Base-by-base conservation (phyloP, 2,329 filamentous ascomycete species). In the Calonectria honghensis region DNA sequence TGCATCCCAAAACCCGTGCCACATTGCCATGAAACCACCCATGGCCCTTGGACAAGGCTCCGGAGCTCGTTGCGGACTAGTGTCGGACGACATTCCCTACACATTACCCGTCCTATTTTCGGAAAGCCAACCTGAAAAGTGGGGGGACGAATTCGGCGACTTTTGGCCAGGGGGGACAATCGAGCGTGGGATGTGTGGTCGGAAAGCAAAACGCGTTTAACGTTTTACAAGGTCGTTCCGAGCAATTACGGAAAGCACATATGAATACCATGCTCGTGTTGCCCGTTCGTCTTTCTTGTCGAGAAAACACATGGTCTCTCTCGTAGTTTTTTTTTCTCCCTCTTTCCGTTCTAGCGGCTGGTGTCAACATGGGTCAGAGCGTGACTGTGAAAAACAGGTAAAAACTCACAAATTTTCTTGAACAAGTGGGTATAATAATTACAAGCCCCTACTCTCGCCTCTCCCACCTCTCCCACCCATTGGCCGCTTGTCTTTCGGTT, bases 1-100 rank as follows among this genome's bases (percentile, higher is more conserved):
- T 61, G n/a, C 32, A 9, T 63, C 20, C 35, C 57, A 63, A 27
- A 63, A 63, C 37, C 57, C 57, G 57, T 63, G 57, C 57, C 57
- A 63, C 57, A 63, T 41, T 31, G 52, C 6, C 37, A 27, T 27
- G 57, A 29, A 41, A 63, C 57, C 57, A 48, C 16, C 35, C 37
- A 6, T 29, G 57, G 32, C 2, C 37, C 31, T 24, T 24, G 3
- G 35, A 29, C 57, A 37, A 63, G 57, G 57, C 24, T 41, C 57
- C 35, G 35, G 5, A 9, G 35, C 57, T 63, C 24, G 6, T 63
- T 63, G 57, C 24, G 57, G 57, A 63, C 57, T 63, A 63, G 57
- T 41, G 57, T n/a, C 35, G 52, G 35, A 63, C 57, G 11, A 3
- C 35, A 41, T 20, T 20, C 24, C 35, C 57, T 39, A 27, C 24